Evolutionary conservation across 495 filamentous ascomycete species (phyloP).

Genomic region (Sabuloglossum arenarium): DNA sequence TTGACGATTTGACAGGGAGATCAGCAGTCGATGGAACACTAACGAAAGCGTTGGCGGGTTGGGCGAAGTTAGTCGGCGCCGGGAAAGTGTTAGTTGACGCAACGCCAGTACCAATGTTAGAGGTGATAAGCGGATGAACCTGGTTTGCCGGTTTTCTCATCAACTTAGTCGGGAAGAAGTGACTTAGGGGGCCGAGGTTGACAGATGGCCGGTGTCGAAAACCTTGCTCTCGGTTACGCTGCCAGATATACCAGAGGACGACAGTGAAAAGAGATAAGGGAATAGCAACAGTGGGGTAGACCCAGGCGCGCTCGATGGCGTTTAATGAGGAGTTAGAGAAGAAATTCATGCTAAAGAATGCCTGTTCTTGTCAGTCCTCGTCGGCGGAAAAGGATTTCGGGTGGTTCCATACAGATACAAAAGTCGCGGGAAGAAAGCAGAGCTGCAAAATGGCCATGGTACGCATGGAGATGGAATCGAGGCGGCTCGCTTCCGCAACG

Average conservation of each 20-base stretch:
- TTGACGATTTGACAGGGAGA: too few species aligned
- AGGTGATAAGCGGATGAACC: too few species aligned
- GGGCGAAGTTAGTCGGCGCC: too few species aligned
- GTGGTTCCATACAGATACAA: not conserved
- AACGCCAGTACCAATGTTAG: too few species aligned
- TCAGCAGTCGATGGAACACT: too few species aligned
- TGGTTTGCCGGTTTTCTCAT: too few species aligned
- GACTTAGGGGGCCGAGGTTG: not conserved
- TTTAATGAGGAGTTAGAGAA: not conserved
- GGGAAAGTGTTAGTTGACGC: too few species aligned
- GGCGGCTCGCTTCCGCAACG: not conserved
- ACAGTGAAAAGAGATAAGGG: not conserved
- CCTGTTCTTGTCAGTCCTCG: not conserved
- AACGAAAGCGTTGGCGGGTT: too few species aligned
- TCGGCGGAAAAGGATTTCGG: too few species aligned
- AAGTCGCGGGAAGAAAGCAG: not conserved
- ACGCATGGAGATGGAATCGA: not conserved
- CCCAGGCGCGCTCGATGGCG: not conserved
- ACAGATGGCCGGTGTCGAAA: not conserved
- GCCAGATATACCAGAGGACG: not conserved
- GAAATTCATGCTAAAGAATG: constrained; percentile 1
- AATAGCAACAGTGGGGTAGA: not conserved
- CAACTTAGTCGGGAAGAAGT: too few species aligned
- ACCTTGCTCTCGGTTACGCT: not conserved
- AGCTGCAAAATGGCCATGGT: not conserved